These are phyloP conservation scores for Gossypium schwendimanii DNA, from an alignment of 441 rosid species.

Conservation along the genomic window DNA sequence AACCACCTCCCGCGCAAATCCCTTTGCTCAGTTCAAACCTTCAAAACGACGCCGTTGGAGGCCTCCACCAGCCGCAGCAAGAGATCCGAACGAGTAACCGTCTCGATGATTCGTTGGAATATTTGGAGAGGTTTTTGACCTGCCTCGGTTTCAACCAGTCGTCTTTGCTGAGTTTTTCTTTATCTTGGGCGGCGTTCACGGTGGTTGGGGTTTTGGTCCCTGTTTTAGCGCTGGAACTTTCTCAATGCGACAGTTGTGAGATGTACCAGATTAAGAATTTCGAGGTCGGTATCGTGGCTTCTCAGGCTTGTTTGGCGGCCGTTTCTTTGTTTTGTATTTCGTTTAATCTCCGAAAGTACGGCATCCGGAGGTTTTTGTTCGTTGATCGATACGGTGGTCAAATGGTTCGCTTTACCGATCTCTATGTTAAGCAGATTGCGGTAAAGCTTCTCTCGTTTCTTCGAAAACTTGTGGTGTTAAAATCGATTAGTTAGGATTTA, in stretches of 20 bases:
- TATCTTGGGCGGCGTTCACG: constrained; percentile 56
- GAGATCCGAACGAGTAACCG: constrained; percentile 20
- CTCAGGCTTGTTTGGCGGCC: constrained; percentile 63
- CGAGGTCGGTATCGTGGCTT: constrained; percentile 55
- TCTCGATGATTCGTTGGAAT: constrained; percentile 27
- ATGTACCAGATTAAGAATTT: constrained; percentile 51
- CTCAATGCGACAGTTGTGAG: constrained; percentile 46
- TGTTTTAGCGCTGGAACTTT: constrained; percentile 42
- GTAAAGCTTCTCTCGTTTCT: constrained; percentile 22
- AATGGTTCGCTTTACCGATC: constrained; percentile 40
- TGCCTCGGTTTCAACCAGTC: constrained; percentile 67
- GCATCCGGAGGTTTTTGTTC: constrained; percentile 63
- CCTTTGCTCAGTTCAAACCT: constrained; percentile 32
- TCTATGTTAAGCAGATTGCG: constrained; percentile 50
- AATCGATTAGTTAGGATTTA: not conserved
- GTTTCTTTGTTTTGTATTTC: constrained; percentile 72
- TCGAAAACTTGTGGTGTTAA: not conserved
- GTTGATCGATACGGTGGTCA: constrained; percentile 66
- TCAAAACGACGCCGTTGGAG: constrained; percentile 1
- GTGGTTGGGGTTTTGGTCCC: constrained; percentile 53
- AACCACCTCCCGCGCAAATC: constrained; percentile 24
- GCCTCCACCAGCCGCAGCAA: not conserved
- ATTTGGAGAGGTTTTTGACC: constrained; percentile 38
- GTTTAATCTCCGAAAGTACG: constrained; percentile 68
- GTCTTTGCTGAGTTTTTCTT: constrained; percentile 28